Percentiles rank a stretch among this genome's conserved stretches.
phyloP scores from a whole-genome alignment of 1,139 yeast genomes.

The Insectozyma bohioensis region DNA sequence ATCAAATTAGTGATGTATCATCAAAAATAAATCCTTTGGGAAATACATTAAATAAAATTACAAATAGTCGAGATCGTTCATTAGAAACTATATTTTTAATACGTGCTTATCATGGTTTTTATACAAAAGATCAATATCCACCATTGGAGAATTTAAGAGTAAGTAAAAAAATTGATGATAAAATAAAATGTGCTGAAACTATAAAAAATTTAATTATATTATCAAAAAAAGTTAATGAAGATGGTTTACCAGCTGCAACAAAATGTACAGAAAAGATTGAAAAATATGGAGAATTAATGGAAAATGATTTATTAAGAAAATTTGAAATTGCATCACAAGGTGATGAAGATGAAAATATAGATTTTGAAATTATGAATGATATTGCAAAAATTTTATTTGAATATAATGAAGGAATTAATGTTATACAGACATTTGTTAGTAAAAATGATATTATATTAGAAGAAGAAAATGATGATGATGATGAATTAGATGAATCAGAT shows the following conservation, averaged over 20 bases:
- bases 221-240: constrained; percentile 59
- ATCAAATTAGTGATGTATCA: constrained; percentile 57
- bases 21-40: constrained; percentile 74
- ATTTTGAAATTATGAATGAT: constrained; percentile 69
- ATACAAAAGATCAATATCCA: constrained; percentile 58
- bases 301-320: constrained; percentile 56
- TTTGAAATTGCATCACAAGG: constrained; percentile 59
- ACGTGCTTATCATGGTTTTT: constrained; percentile 75
- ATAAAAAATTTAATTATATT: constrained; percentile 64
- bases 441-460: constrained; percentile 61
- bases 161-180: constrained; percentile 46
- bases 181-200: constrained; percentile 66
- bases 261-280: constrained; percentile 58
- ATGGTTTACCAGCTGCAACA: constrained; percentile 49
- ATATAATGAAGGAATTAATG: constrained; percentile 83
- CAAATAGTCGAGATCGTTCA: constrained; percentile 77
- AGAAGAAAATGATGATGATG: constrained; percentile 33
- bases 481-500: constrained; percentile 30
- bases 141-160: constrained; percentile 55
- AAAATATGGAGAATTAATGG: constrained; percentile 75
- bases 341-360: constrained; percentile 32
- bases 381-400: constrained; percentile 76
- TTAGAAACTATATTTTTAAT: constrained; percentile 72
- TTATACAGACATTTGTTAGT: constrained; percentile 78
- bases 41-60: constrained; percentile 67